Conservation (phyloP, 2,329 filamentous ascomycete genomes). For the Sporothrix curviconia region DNA sequence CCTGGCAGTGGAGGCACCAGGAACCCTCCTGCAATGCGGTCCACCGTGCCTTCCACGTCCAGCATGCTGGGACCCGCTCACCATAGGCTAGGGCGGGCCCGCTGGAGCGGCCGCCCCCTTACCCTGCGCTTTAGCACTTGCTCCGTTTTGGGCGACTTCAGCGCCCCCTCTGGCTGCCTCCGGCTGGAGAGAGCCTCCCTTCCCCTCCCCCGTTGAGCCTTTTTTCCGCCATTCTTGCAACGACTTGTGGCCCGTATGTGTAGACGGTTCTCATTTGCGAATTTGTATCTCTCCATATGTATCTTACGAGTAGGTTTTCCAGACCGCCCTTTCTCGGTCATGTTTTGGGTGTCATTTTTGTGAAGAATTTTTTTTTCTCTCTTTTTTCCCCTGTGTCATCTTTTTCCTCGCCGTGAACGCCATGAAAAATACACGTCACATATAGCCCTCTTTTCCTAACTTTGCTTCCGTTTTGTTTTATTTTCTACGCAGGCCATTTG, state of each 20-base stretch:
- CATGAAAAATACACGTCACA: too few relatives aligned
- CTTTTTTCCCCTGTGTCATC: too few relatives aligned
- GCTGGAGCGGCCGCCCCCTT: neutral
- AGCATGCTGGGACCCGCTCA: slow-evolving; percentile 3
- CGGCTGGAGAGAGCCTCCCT: slow-evolving; percentile 11
- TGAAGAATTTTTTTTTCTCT: too few relatives aligned
- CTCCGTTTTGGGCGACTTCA: slow-evolving; percentile 14
- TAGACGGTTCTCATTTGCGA: too few relatives aligned
- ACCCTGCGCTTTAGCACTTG: slow-evolving; percentile 4
- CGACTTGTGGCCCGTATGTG: too few relatives aligned
- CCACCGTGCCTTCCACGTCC: slow-evolving; percentile 1
- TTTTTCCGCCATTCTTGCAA: neutral
- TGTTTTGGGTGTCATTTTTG: too few relatives aligned
- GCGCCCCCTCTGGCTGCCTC: slow-evolving; percentile 5
- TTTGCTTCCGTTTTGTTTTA: too few relatives aligned
- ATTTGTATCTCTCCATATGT: too few relatives aligned
- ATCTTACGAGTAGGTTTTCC: too few relatives aligned
- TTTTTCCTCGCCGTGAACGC: too few relatives aligned
- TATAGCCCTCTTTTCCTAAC: too few relatives aligned
- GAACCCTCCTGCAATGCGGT: neutral
- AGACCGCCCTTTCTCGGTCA: too few relatives aligned
- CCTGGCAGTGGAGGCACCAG: neutral
- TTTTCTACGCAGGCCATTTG: neutral
- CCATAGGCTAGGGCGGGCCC: slow-evolving; percentile 10
- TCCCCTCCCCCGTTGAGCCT: neutral